Conservation (phyloP, 495 filamentous ascomycete genomes). For the Talaromyces liani region DNA sequence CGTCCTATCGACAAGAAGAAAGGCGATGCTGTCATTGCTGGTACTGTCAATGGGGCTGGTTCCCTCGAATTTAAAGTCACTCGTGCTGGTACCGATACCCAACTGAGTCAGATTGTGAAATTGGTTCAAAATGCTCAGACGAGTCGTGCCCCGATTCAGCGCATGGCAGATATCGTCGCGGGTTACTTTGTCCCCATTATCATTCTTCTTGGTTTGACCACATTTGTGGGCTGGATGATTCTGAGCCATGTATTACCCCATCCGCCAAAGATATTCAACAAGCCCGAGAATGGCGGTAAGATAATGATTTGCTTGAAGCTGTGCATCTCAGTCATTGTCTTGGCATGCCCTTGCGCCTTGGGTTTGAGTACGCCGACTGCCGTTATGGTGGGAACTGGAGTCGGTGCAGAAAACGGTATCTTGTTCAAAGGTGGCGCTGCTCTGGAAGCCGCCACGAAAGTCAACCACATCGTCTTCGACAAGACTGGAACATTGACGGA, state of each 20-base stretch:
- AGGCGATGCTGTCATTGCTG: constrained; percentile 77
- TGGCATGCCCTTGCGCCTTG: constrained; percentile 93
- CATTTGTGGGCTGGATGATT: constrained; percentile 91
- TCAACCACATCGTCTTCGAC: constrained; percentile 94
- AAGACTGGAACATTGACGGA: constrained; percentile 96
- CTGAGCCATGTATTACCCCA: constrained; percentile 76
- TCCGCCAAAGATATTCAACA: constrained; percentile 85
- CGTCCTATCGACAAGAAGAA: constrained; percentile 85
- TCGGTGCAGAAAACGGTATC: constrained; percentile 95
- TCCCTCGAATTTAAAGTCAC: constrained; percentile 90
- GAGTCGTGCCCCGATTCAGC: constrained; percentile 87
- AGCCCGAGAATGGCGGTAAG: constrained; percentile 72
- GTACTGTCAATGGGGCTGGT: constrained; percentile 91
- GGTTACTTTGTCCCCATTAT: constrained; percentile 94
- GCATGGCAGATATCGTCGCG: constrained; percentile 82
- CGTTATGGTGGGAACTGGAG: constrained; percentile 96
- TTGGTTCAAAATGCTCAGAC: constrained; percentile 96
- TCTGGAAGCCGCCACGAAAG: constrained; percentile 83
- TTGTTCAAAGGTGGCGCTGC: constrained; percentile 93
- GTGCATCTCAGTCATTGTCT: constrained; percentile 97
- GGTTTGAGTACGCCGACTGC: constrained; percentile 92
- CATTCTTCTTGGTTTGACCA: constrained; percentile 72
- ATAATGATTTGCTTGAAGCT: constrained; percentile 96
- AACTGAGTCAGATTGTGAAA: constrained; percentile 95
- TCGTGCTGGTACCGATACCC: constrained; percentile 87